A percentile compares a stretch with the other conserved stretches of the same genome.
Evolutionary conservation across 305 asterid genomes (phyloP).

Genomic region (Fraxinus nigra): DNA sequence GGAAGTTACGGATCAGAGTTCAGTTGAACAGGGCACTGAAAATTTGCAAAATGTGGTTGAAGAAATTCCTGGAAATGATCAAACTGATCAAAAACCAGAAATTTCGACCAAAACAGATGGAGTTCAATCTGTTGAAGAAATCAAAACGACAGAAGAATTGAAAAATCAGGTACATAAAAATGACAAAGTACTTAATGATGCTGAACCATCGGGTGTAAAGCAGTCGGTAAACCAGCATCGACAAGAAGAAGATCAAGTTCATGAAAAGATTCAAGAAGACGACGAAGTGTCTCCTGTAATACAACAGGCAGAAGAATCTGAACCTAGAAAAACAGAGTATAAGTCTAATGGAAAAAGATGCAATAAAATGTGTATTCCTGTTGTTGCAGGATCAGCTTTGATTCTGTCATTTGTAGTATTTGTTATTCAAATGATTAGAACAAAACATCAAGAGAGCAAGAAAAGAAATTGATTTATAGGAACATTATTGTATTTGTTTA

Average conservation of each 20-base stretch:
- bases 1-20: conserved; percentile 49
- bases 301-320: conserved; percentile 18
- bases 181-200: conserved; percentile 9
- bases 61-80: conserved; percentile 15
- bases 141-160: conserved; percentile 8
- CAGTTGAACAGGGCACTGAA: conserved; percentile 33
- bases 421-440: conserved; percentile 51
- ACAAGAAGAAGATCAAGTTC: conserved; percentile 3
- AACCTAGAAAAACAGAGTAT: conserved; percentile 13
- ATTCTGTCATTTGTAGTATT: conserved; percentile 61
- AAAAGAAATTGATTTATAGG: conserved; percentile 34
- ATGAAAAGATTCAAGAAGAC: conserved; percentile 15
- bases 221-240: conserved; percentile 12
- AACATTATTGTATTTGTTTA: neutral
- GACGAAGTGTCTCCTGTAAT: neutral
- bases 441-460: conserved; percentile 42
- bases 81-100: conserved; percentile 10
- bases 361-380: conserved; percentile 46
- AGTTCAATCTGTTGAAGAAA: neutral
- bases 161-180: conserved; percentile 19
- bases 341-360: conserved; percentile 16
- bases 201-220: conserved; percentile 7
- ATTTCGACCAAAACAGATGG: neutral
- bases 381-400: conserved; percentile 72
- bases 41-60: conserved; percentile 38